Conservation (phyloP, 169 alveolate genomes). For the Amoebophrya sp. region DNA sequence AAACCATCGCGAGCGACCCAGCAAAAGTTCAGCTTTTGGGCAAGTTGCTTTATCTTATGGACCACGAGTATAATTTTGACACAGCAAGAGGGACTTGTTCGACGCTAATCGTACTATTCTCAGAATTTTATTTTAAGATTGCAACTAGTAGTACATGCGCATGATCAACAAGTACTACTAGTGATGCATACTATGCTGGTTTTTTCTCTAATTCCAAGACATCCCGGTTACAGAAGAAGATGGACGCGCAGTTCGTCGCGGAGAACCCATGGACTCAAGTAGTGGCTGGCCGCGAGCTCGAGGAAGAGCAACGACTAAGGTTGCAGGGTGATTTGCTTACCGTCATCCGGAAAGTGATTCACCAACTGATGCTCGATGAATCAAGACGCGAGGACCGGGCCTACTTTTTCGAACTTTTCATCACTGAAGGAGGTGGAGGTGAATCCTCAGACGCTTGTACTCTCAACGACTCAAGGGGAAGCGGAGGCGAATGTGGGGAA, state of each 20-base stretch:
- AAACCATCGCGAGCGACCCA: not conserved
- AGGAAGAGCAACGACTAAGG: not conserved
- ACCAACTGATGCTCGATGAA: not conserved
- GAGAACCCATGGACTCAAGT: not conserved
- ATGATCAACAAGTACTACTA: too few species aligned
- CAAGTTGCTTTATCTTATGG: not conserved
- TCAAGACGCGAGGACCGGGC: not conserved
- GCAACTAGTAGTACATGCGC: too few species aligned
- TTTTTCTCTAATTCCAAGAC: too few species aligned
- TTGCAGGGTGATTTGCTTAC: not conserved
- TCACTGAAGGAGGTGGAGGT: too few species aligned
- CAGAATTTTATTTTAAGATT: too few species aligned
- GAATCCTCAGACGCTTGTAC: too few species aligned
- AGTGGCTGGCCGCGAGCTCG: not conserved
- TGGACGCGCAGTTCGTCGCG: slow-evolving; percentile 6
- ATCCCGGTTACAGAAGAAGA: too few species aligned
- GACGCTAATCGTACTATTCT: too few species aligned
- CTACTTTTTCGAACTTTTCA: not conserved
- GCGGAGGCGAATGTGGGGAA: not conserved
- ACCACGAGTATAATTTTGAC: too few species aligned
- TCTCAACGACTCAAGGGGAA: too few species aligned
- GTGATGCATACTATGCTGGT: too few species aligned
- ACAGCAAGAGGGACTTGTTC: too few species aligned
- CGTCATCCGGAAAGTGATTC: not conserved
- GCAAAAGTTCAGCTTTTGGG: not conserved